Percentiles rank a stretch among this genome's conserved stretches.
Conservation (phyloP, 495 filamentous ascomycete genomes). For the Hypoxylon fuscum region DNA sequence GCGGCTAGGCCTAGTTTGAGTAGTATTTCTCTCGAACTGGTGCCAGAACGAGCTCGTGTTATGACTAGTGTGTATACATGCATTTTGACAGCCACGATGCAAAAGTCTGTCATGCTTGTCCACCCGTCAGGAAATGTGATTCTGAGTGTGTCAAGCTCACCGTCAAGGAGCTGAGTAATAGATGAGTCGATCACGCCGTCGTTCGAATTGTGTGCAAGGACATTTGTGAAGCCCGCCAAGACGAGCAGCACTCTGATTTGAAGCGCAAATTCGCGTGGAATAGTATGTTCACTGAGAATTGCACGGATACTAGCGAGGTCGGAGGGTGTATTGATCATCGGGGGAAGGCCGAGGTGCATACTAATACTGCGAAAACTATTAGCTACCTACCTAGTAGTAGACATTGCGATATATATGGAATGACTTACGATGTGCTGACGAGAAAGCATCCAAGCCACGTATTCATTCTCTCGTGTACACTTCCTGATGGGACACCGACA, state of each 20-base stretch:
- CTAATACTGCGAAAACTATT: slow-evolving; percentile 36
- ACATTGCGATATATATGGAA: background rate
- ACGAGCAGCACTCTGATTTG: slow-evolving; percentile 37
- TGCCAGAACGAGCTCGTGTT: slow-evolving; percentile 23
- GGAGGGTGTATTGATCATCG: slow-evolving; percentile 42
- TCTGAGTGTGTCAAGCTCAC: slow-evolving; percentile 41
- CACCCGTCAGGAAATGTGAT: slow-evolving; percentile 35
- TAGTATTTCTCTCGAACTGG: slow-evolving; percentile 34
- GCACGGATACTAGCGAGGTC: slow-evolving; percentile 36
- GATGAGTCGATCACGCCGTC: slow-evolving; percentile 43
- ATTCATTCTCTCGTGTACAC: slow-evolving; percentile 29
- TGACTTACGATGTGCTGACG: slow-evolving; percentile 42
- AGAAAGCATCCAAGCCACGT: slow-evolving; percentile 48
- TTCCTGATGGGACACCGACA: slow-evolving; percentile 26
- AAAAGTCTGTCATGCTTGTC: slow-evolving; percentile 35
- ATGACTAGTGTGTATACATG: slow-evolving; percentile 41
- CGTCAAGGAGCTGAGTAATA: slow-evolving; percentile 45
- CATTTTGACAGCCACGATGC: slow-evolving; percentile 36
- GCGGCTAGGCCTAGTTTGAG: slow-evolving; percentile 36
- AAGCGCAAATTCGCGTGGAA: slow-evolving; percentile 35
- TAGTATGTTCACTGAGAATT: slow-evolving; percentile 30
- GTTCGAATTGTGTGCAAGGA: slow-evolving; percentile 38
- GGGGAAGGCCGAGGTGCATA: slow-evolving; percentile 45
- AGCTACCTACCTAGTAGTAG: background rate
- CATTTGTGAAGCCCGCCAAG: slow-evolving; percentile 37